Evolutionary conservation across 2,329 filamentous ascomycete genomes (phyloP).

Genomic region (Microcyclospora pomicola): DNA sequence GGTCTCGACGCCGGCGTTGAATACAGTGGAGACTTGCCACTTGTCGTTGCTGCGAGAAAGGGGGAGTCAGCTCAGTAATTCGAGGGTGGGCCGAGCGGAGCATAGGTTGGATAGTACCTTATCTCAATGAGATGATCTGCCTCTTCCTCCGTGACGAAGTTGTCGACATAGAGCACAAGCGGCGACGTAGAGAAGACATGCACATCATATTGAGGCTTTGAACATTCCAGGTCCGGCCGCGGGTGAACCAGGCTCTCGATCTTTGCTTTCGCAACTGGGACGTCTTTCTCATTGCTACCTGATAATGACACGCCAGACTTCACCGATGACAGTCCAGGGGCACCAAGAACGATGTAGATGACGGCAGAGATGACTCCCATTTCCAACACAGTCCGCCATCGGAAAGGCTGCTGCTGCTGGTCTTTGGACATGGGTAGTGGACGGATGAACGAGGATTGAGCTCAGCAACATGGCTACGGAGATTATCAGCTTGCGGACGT

Average conservation of each 20-base stretch:
- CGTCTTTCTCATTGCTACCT: constrained; percentile 2
- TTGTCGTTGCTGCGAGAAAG: constrained; percentile 24
- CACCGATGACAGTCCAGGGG: constrained; percentile 12
- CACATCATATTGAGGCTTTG: constrained; percentile 25
- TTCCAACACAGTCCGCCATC: constrained; percentile 20
- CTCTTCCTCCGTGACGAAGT: constrained; percentile 38
- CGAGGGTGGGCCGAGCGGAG: not conserved
- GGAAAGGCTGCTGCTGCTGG: constrained; percentile 3
- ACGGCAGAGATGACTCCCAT: constrained; percentile 17
- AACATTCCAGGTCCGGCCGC: constrained; percentile 25
- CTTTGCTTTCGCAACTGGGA: constrained; percentile 11
- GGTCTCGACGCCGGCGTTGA: constrained; percentile 33
- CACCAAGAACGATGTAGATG: constrained; percentile 21
- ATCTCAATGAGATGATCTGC: constrained; percentile 37
- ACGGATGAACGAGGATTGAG: no score
- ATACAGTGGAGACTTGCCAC: constrained; percentile 42
- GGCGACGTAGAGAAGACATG: constrained; percentile 41
- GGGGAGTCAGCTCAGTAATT: not conserved
- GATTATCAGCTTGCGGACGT: no score
- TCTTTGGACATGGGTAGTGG: no score
- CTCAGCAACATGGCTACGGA: no score
- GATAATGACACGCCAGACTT: constrained; percentile 2
- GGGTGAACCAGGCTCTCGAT: constrained; percentile 30
- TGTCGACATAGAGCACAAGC: constrained; percentile 45
- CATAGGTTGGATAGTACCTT: constrained; percentile 29